Evolutionary conservation across 495 filamentous ascomycete species (phyloP).

Genomic region (Parathielavia appendiculata): DNA sequence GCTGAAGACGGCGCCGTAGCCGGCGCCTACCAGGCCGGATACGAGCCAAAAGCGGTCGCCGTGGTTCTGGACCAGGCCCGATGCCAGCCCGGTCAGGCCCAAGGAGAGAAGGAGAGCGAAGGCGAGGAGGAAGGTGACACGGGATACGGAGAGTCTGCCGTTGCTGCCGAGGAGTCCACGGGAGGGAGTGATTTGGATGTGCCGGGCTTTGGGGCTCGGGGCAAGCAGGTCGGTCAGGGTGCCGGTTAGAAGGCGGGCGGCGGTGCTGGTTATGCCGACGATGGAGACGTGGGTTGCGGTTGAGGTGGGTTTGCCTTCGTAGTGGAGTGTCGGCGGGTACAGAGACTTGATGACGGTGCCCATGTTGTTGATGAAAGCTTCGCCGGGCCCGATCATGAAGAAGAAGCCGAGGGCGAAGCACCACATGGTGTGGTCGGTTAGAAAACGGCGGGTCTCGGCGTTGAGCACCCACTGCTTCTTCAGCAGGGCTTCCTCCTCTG

Average conservation of each 20-base stretch:
- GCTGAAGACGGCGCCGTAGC: conserved; percentile 88
- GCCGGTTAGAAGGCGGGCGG: conserved; percentile 78
- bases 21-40: conserved; percentile 73
- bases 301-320: conserved; percentile 49
- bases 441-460: conserved; percentile 74
- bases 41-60: conserved; percentile 71
- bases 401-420: conserved; percentile 86
- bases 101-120: conserved; percentile 70
- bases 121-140: conserved; percentile 70
- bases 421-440: conserved; percentile 92
- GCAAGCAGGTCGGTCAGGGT: conserved; percentile 84
- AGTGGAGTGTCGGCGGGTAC: conserved; percentile 54
- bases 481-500: conserved; percentile 59
- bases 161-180: neutral
- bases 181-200: conserved; percentile 37
- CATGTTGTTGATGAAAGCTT: conserved; percentile 96
- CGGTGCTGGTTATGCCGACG: conserved; percentile 83
- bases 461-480: conserved; percentile 87
- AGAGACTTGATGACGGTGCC: conserved; percentile 88
- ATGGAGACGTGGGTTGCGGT: conserved; percentile 90
- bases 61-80: conserved; percentile 60
- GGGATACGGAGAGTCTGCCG: conserved; percentile 57
- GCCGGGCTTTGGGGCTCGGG: conserved; percentile 48
- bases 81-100: conserved; percentile 70
- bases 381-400: conserved; percentile 86